phyloP scores from a whole-genome alignment of 2,329 filamentous ascomycete species.

The Colletotrichum sojae region DNA sequence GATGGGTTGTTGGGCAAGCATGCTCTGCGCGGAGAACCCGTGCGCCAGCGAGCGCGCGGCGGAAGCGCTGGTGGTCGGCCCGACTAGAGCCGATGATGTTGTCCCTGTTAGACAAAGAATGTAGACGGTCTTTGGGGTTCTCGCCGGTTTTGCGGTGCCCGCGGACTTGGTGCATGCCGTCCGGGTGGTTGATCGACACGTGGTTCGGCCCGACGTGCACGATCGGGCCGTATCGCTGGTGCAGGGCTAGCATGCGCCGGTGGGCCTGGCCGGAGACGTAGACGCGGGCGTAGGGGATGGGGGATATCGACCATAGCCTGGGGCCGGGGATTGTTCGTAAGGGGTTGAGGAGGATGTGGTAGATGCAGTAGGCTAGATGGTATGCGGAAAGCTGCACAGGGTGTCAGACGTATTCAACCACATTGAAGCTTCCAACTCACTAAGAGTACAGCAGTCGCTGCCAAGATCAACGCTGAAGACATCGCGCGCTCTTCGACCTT shows the following conservation, averaged over 20 bases:
- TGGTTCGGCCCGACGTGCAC: constrained; percentile 63
- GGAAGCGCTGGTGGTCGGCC: constrained; percentile 20
- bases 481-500: not conserved
- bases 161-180: constrained; percentile 57
- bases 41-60: constrained; percentile 39
- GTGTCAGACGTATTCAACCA: not conserved
- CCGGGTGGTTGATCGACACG: constrained; percentile 56
- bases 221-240: constrained; percentile 58
- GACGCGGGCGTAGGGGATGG: constrained; percentile 3
- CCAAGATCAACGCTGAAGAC: no score
- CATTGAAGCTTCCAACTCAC: not conserved
- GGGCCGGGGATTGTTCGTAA: constrained; percentile 49
- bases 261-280: not conserved
- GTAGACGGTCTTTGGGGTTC: constrained; percentile 22
- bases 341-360: constrained; percentile 49
- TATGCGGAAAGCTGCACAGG: not conserved
- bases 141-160: constrained; percentile 41
- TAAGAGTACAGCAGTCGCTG: no score
- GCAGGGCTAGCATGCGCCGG: constrained; percentile 45
- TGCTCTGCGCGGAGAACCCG: constrained; percentile 44
- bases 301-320: not conserved
- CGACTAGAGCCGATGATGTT: constrained; percentile 41
- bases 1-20: constrained; percentile 44
- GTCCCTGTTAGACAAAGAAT: not conserved
- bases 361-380: constrained; percentile 16